Evolutionary conservation across 495 filamentous ascomycete genomes (phyloP).

Genomic region (Elaphomyces granulatus): DNA sequence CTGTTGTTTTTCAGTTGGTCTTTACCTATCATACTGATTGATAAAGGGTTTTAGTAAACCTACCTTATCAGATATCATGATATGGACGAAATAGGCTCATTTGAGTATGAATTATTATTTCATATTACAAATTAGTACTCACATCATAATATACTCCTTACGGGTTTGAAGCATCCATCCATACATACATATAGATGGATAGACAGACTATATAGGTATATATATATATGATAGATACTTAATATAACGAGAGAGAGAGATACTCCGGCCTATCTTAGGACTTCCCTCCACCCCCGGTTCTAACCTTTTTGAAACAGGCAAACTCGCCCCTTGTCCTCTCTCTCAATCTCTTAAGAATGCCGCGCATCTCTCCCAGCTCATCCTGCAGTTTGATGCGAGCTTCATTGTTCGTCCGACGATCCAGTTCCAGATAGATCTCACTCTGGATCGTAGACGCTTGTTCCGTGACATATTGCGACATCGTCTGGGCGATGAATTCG

Average conservation of each 20-base stretch:
- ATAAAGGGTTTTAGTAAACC: too few species aligned
- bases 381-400: conserved; percentile 63
- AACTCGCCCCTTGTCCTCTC: conserved; percentile 80
- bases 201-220: background rate
- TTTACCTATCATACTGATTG: too few species aligned
- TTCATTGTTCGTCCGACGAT: conserved; percentile 72
- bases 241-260: too few species aligned
- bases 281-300: conserved; percentile 6
- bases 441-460: conserved; percentile 63
- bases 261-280: too few species aligned
- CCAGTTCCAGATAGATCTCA: conserved; percentile 78
- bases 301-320: conserved; percentile 52
- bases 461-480: conserved; percentile 77
- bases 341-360: conserved; percentile 64
- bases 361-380: conserved; percentile 80
- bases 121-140: background rate
- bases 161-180: too few species aligned
- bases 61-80: too few species aligned
- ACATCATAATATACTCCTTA: too few species aligned
- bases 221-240: too few species aligned
- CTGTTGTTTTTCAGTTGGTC: too few species aligned
- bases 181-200: too few species aligned
- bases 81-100: too few species aligned
- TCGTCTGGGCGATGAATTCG: conserved; percentile 89
- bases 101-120: too few species aligned